Conservation (phyloP, 1,284 basidiomycete species). For the Boletus holoroseus region DNA sequence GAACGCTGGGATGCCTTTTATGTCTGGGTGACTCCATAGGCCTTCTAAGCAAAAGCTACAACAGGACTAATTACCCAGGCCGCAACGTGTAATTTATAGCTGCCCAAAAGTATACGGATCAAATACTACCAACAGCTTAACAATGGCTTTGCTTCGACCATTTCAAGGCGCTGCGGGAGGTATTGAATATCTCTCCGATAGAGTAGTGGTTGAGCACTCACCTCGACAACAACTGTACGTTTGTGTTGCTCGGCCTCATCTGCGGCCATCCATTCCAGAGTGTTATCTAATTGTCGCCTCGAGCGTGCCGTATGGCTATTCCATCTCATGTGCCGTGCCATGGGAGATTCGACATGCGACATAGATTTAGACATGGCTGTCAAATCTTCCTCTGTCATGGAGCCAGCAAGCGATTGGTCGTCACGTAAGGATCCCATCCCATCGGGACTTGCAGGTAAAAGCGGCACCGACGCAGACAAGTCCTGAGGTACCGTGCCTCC, state of each 20-base stretch:
- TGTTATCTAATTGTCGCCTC: slow-evolving; percentile 36
- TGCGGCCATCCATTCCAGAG: slow-evolving; percentile 63
- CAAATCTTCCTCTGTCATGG: slow-evolving; percentile 66
- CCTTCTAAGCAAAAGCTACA: neutral
- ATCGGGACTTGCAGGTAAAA: slow-evolving; percentile 45
- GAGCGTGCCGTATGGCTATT: slow-evolving; percentile 35
- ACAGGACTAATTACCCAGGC: neutral
- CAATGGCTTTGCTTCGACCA: slow-evolving; percentile 58
- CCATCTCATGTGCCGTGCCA: slow-evolving; percentile 41
- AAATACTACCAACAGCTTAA: slow-evolving; percentile 61
- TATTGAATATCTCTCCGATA: slow-evolving; percentile 2
- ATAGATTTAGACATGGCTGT: slow-evolving; percentile 69
- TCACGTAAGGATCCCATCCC: slow-evolving; percentile 51
- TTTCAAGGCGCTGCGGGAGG: slow-evolving; percentile 59
- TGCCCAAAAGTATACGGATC: neutral
- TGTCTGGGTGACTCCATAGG: too few relatives aligned
- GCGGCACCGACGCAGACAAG: slow-evolving; percentile 37
- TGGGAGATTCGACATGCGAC: slow-evolving; percentile 49
- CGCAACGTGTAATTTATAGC: slow-evolving; percentile 12
- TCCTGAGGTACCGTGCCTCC: slow-evolving; percentile 25
- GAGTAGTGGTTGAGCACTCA: slow-evolving; percentile 32
- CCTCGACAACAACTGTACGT: slow-evolving; percentile 65
- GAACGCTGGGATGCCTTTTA: neutral
- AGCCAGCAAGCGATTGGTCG: slow-evolving; percentile 42
- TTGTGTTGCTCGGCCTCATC: slow-evolving; percentile 47